phyloP scores from a whole-genome alignment of 371 early-diverging fungal species.

The Zychaea mexicana region DNA sequence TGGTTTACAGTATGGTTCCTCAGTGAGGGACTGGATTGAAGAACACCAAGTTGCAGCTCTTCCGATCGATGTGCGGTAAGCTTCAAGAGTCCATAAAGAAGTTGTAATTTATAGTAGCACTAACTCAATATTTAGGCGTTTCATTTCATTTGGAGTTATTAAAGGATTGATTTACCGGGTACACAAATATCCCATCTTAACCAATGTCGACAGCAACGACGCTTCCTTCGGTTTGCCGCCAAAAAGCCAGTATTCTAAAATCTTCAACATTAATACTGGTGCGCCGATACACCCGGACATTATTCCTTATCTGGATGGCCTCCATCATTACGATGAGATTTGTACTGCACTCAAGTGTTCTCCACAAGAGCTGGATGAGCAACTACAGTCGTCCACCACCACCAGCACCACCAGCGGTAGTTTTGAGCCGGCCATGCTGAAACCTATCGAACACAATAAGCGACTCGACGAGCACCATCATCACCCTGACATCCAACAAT shows the following conservation, averaged over 20 bases:
- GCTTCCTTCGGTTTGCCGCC: conserved; percentile 10
- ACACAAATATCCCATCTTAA: conserved; percentile 80
- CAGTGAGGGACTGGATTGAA: conserved; percentile 78
- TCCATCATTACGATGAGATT: conserved; percentile 74
- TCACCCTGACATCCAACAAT: background rate
- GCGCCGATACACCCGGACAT: conserved; percentile 39
- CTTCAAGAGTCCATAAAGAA: background rate
- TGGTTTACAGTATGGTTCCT: conserved; percentile 70
- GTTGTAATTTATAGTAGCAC: background rate
- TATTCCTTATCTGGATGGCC: conserved; percentile 63
- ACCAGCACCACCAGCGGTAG: background rate
- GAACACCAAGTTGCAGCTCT: conserved; percentile 62
- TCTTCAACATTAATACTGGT: conserved; percentile 42
- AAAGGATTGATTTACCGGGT: conserved; percentile 80
- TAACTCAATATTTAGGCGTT: conserved; percentile 54
- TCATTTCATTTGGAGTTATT: conserved; percentile 82
- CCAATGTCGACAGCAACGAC: conserved; percentile 14
- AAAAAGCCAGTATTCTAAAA: conserved; percentile 17
- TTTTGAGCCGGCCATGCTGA: background rate
- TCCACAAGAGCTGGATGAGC: conserved; percentile 58
- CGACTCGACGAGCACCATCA: background rate
- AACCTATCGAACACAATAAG: background rate
- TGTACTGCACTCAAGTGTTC: conserved; percentile 67
- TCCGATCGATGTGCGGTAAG: conserved; percentile 78
- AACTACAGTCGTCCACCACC: conserved; percentile 21